Evolutionary conservation across 495 filamentous ascomycete species (phyloP).

Genomic region (Neurospora tetrasperma): DNA sequence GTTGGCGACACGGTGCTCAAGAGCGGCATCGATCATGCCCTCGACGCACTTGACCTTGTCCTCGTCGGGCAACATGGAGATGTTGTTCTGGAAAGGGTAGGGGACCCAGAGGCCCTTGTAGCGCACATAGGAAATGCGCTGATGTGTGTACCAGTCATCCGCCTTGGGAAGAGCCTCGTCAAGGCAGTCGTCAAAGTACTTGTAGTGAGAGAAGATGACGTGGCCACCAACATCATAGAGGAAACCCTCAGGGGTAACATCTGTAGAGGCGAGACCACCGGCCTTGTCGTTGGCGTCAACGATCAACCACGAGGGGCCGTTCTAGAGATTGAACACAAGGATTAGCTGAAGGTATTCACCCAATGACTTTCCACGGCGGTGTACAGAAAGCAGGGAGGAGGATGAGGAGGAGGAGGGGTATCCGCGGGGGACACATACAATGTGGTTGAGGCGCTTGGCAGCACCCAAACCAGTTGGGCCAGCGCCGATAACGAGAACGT

Average conservation of each 20-base stretch:
- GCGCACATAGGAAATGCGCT: conserved; percentile 97
- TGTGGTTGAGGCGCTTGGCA: conserved; percentile 93
- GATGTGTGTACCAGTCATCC: conserved; percentile 93
- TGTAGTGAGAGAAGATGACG: conserved; percentile 99
- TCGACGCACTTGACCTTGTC: conserved; percentile 94
- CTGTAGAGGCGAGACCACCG: conserved; percentile 93
- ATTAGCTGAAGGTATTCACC: conserved; percentile 16
- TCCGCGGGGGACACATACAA: conserved; percentile 47
- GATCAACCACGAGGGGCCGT: conserved; percentile 91
- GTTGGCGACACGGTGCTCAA: conserved; percentile 75
- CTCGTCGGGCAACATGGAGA: conserved; percentile 95
- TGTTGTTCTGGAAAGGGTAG: conserved; percentile 99
- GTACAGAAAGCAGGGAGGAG: background rate
- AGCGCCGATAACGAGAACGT: conserved; percentile 96
- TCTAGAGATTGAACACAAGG: conserved; percentile 33
- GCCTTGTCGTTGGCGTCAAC: conserved; percentile 88
- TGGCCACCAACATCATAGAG: conserved; percentile 98
- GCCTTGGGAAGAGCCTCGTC: conserved; percentile 89
- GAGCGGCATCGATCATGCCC: conserved; percentile 89
- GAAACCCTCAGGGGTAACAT: conserved; percentile 93
- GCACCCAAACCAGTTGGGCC: conserved; percentile 94
- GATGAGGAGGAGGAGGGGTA: conserved; percentile 12
- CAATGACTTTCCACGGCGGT: background rate
- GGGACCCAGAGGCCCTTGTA: conserved; percentile 95
- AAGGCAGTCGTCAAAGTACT: conserved; percentile 99